phyloP scores from a whole-genome alignment of 306 rosid species.

The Dicorynia guianensis region DNA sequence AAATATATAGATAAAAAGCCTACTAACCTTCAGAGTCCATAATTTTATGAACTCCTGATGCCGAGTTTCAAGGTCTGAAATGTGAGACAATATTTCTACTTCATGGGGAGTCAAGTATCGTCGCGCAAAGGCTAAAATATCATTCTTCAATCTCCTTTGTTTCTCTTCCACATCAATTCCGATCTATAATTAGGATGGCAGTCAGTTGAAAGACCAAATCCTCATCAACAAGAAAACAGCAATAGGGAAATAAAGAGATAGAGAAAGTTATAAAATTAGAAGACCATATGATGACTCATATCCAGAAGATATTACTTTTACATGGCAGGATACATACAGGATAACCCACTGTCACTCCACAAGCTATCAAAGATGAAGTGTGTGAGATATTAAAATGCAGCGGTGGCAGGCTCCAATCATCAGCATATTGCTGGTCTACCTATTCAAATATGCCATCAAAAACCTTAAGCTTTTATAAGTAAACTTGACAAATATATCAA shows the following conservation, averaged over 20 bases:
- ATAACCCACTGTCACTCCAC: slow-evolving; percentile 80
- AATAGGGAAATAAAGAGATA: neutral
- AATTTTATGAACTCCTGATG: slow-evolving; percentile 74
- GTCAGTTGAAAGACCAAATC: slow-evolving; percentile 33
- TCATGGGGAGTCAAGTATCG: slow-evolving; percentile 81
- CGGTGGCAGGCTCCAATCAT: slow-evolving; percentile 66
- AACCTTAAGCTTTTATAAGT: slow-evolving; percentile 31
- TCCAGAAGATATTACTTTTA: slow-evolving; percentile 2
- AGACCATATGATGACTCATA: slow-evolving; percentile 8
- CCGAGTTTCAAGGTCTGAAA: slow-evolving; percentile 79
- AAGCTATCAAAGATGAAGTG: slow-evolving; percentile 84
- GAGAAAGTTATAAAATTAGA: slow-evolving; percentile 5
- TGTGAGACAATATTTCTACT: slow-evolving; percentile 63
- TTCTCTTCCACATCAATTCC: slow-evolving; percentile 95
- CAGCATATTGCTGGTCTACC: slow-evolving; percentile 70
- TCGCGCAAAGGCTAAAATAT: slow-evolving; percentile 73
- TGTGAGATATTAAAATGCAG: slow-evolving; percentile 95
- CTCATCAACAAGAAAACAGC: slow-evolving; percentile 21
- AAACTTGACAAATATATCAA: slow-evolving; percentile 24
- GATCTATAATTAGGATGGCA: slow-evolving; percentile 56
- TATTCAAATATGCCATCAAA: slow-evolving; percentile 43
- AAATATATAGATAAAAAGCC: neutral
- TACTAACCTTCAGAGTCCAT: slow-evolving; percentile 71
- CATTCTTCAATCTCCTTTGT: slow-evolving; percentile 70
- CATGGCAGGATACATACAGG: slow-evolving; percentile 57